Base-by-base conservation (phyloP, 352 stramenopile genomes). In the Globisporangium abappressorium region DNA sequence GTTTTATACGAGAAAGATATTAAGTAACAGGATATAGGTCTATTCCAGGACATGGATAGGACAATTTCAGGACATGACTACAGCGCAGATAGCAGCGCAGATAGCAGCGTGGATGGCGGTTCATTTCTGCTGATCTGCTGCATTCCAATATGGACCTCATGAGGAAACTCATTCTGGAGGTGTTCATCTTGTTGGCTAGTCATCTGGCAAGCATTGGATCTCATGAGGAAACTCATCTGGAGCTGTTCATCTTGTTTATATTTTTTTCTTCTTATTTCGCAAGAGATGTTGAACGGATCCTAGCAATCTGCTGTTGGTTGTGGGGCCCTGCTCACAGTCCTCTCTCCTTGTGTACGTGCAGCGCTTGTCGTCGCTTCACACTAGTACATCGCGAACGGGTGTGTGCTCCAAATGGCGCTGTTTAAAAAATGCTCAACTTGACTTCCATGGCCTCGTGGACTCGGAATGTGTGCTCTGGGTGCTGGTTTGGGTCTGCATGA, bases 371-470 rank as follows among this genome's bases (percentile, higher is more conserved):
- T n/a, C 41, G 41, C 41, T 49, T 22, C 41, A 22, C 41, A 49
- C 30, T 33, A 2, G 41, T 49, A n/a, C 41, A 22, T 49, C 41
- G 15, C 5, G 18, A 49, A 49, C 20, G 12, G 41, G 15, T n/a
- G 34, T 51, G 43, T 3, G 43, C 43, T 51, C 43, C 43, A 51
- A 11, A 51, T 24, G 18, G 18, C 43, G 43, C 7, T 51, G 70
- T 65, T 89, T 90, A 95, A 78, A 95, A 95, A 73, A 95, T 94
- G 66, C 83, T 79, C 54, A 95, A 77, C 81, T 95, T 95, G 69
- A 95, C 88, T 78, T 95, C 88, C 86, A 95, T 95, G 55, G 86
- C 85, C 55, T 94, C 86, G 74, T 95, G 88, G 11, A 95, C 85
- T 68, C 83, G 82, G 80, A 94, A 95, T 57, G 73, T 77, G 74